Evolutionary conservation across 2,329 filamentous ascomycete species (phyloP).

Genomic region (Dothideomycetes sp.): DNA sequence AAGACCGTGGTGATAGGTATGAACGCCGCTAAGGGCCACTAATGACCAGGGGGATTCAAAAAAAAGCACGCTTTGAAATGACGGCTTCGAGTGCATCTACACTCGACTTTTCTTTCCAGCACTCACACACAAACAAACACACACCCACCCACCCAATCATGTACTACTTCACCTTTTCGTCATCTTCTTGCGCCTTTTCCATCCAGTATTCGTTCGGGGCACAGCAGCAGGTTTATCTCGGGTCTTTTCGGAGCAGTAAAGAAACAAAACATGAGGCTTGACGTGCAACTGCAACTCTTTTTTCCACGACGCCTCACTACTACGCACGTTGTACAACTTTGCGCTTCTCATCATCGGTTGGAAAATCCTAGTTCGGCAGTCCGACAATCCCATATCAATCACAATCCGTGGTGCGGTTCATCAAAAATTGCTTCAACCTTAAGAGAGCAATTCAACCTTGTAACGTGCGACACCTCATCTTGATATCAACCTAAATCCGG

Average conservation of each 20-base stretch:
- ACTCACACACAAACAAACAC: too few species aligned
- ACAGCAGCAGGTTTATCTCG: conserved; percentile 12
- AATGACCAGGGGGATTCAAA: conserved; percentile 7
- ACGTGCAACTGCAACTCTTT: conserved; percentile 12
- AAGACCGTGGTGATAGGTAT: conserved; percentile 13
- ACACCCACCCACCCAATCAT: conserved; percentile 12
- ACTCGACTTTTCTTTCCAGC: conserved; percentile 10
- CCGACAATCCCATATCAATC: conserved; percentile 11
- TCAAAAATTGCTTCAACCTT: conserved; percentile 12
- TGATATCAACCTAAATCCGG: too few species aligned
- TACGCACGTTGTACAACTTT: conserved; percentile 11
- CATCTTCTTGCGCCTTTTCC: conserved; percentile 13
- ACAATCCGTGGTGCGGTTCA: conserved; percentile 12
- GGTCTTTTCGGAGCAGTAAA: conserved; percentile 11
- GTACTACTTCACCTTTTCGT: conserved; percentile 15
- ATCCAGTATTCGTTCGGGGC: conserved; percentile 12
- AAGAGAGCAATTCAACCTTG: conserved; percentile 14
- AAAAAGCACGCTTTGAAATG: conserved; percentile 9
- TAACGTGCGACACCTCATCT: conserved; percentile 13
- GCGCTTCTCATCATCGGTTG: conserved; percentile 12
- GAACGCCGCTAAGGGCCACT: conserved; percentile 14
- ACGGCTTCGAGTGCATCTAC: not conserved
- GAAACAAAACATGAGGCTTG: conserved; percentile 9
- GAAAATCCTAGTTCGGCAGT: conserved; percentile 14
- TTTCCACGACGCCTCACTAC: conserved; percentile 5